Percentiles rank a stretch among this genome's conserved stretches.
Conservation (phyloP, 2,329 filamentous ascomycete genomes). For the Fusarium nurragi region DNA sequence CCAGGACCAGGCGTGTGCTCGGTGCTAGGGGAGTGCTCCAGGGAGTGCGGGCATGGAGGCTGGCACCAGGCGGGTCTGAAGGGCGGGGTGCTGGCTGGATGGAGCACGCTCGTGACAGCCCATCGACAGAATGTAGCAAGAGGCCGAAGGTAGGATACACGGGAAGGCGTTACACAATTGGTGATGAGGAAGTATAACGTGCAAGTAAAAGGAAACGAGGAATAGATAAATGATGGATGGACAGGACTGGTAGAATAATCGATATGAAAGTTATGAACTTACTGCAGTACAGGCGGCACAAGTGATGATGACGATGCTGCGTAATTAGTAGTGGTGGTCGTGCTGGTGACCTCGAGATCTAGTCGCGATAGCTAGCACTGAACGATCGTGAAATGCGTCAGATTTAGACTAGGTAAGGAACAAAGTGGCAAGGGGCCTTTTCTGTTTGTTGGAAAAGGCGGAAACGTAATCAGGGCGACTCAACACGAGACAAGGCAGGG, state of each 20-base stretch:
- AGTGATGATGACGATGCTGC: conserved; percentile 40
- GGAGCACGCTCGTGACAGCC: conserved; percentile 48
- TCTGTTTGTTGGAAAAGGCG: conserved; percentile 21
- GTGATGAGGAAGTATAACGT: not conserved
- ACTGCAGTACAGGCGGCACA: conserved; percentile 22
- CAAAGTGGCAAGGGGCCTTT: conserved; percentile 26
- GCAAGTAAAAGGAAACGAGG: not conserved
- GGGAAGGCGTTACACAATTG: conserved; percentile 9
- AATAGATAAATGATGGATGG: conserved; percentile 1
- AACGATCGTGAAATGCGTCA: conserved; percentile 37
- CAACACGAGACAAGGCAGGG: conserved; percentile 25
- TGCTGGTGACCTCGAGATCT: conserved; percentile 37
- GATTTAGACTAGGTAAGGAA: conserved; percentile 18
- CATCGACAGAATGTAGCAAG: conserved; percentile 38
- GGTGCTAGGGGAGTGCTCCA: conserved; percentile 36
- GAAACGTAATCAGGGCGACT: conserved; percentile 20
- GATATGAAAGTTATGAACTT: conserved; percentile 24
- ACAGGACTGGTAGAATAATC: conserved; percentile 4
- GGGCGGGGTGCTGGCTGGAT: conserved; percentile 47
- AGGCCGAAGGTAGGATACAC: conserved; percentile 10
- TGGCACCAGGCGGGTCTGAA: conserved; percentile 46
- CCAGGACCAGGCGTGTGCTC: conserved; percentile 32
- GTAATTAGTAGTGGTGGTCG: conserved; percentile 30
- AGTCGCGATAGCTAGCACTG: conserved; percentile 39
- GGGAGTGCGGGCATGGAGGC: conserved; percentile 42